Conservation (phyloP, 176 grass and related monocot genomes). For the Oryza brachyantha region DNA sequence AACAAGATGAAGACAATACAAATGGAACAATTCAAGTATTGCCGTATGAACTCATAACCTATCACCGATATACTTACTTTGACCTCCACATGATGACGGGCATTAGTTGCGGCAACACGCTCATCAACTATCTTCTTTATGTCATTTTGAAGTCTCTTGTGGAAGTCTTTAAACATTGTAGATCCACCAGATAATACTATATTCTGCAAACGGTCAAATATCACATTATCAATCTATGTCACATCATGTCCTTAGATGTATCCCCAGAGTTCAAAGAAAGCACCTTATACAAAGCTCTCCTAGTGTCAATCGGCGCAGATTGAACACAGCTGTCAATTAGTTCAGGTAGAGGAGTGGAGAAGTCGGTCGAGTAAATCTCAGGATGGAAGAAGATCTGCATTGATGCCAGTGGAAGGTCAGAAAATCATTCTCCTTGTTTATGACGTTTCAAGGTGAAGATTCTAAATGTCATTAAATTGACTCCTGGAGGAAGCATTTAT, state of each 20-base stretch:
- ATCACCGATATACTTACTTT: conserved; percentile 60
- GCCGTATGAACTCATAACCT: conserved; percentile 9
- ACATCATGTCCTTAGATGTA: conserved; percentile 30
- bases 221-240: conserved; percentile 10
- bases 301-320: conserved; percentile 96
- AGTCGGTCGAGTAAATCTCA: conserved; percentile 71
- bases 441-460: background rate
- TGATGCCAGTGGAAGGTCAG: conserved; percentile 16
- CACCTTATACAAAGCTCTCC: conserved; percentile 97
- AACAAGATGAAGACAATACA: background rate
- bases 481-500: background rate
- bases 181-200: conserved; percentile 97
- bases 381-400: conserved; percentile 95
- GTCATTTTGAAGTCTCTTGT: conserved; percentile 83
- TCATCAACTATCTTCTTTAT: conserved; percentile 97
- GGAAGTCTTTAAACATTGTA: conserved; percentile 96
- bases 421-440: background rate
- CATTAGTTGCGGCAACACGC: conserved; percentile 70
- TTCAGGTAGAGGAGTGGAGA: conserved; percentile 74
- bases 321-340: conserved; percentile 90
- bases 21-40: background rate
- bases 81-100: conserved; percentile 67
- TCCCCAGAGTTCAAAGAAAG: conserved; percentile 23
- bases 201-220: conserved; percentile 52
- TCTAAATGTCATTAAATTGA: background rate